Conservation (phyloP, 2,329 filamentous ascomycete species). For the Paramyrothecium roridum region DNA sequence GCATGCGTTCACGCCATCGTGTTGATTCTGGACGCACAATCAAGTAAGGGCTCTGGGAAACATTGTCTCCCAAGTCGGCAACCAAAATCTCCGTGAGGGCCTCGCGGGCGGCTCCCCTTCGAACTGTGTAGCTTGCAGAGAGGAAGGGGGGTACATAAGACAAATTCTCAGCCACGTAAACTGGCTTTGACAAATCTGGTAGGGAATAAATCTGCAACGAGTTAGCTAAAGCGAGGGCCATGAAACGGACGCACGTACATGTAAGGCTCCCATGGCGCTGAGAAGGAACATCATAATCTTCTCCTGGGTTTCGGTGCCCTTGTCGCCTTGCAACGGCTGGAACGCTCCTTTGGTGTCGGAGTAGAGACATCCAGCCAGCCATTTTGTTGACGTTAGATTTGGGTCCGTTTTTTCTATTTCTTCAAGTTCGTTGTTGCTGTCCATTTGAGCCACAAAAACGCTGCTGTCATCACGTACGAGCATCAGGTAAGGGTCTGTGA, state of each 20-base stretch:
- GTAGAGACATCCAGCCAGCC: constrained; percentile 83
- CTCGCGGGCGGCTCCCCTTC: constrained; percentile 70
- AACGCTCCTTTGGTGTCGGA: constrained; percentile 60
- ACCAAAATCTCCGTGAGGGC: constrained; percentile 76
- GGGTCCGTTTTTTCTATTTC: constrained; percentile 67
- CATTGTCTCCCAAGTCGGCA: constrained; percentile 77
- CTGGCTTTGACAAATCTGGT: constrained; percentile 65
- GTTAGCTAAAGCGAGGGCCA: constrained; percentile 2
- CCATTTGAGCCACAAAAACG: constrained; percentile 74
- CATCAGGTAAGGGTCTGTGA: constrained; percentile 81
- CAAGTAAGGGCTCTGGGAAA: constrained; percentile 70
- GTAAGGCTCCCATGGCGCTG: constrained; percentile 68
- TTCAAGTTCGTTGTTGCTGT: constrained; percentile 76
- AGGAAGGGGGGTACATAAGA: constrained; percentile 75
- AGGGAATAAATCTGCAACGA: constrained; percentile 68
- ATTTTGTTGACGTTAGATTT: constrained; percentile 59
- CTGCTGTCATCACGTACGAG: constrained; percentile 82
- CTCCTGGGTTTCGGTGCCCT: constrained; percentile 33
- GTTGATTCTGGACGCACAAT: constrained; percentile 56
- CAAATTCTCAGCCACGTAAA: constrained; percentile 74
- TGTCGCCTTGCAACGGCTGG: constrained; percentile 34
- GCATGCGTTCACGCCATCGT: not conserved
- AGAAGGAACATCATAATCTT: constrained; percentile 74
- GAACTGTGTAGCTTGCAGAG: constrained; percentile 64
- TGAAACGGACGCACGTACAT: constrained; percentile 50